Conservation (phyloP, 805 yeast genomes). For the Crinitomyces ghanaensis region DNA sequence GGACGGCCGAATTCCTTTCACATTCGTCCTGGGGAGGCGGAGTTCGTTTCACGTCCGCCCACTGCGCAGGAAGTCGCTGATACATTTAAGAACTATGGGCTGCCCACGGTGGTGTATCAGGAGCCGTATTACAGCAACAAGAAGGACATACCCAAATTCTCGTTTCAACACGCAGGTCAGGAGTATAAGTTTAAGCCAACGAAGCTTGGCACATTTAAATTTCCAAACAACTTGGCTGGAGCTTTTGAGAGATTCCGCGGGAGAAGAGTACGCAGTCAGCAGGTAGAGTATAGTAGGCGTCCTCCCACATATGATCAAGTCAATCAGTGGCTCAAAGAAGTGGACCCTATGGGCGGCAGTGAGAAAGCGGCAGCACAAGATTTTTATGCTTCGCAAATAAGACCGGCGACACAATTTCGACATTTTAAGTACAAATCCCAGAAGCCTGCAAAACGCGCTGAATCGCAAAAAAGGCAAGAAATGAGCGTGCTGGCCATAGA, state of each 20-base stretch:
- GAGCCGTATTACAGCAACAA: constrained; percentile 54
- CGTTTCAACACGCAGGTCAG: constrained; percentile 59
- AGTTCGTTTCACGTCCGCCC: constrained; percentile 14
- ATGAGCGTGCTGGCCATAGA: constrained; percentile 57
- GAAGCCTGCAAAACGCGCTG: not conserved
- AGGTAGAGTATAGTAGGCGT: constrained; percentile 1
- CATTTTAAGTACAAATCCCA: constrained; percentile 5
- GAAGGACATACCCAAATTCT: constrained; percentile 39
- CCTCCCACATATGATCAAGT: constrained; percentile 10
- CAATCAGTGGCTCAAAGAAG: constrained; percentile 1
- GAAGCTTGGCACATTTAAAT: too few species aligned
- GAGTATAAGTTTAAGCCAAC: too few species aligned
- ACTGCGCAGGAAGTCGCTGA: constrained; percentile 27
- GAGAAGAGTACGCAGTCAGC: too few species aligned
- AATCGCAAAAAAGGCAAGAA: constrained; percentile 15
- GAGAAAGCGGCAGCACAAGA: not conserved
- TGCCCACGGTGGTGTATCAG: constrained; percentile 40
- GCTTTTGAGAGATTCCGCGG: too few species aligned
- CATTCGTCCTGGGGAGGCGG: constrained; percentile 1
- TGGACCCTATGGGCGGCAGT: not conserved
- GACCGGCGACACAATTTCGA: constrained; percentile 8
- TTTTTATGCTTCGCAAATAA: constrained; percentile 5
- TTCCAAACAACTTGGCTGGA: too few species aligned
- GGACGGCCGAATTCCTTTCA: constrained; percentile 1
- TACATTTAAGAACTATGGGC: constrained; percentile 38